Percentiles rank a stretch among this genome's conserved stretches.
phyloP scores from a whole-genome alignment of 2,329 filamentous ascomycete genomes.

The Venturia oleaginea region DNA sequence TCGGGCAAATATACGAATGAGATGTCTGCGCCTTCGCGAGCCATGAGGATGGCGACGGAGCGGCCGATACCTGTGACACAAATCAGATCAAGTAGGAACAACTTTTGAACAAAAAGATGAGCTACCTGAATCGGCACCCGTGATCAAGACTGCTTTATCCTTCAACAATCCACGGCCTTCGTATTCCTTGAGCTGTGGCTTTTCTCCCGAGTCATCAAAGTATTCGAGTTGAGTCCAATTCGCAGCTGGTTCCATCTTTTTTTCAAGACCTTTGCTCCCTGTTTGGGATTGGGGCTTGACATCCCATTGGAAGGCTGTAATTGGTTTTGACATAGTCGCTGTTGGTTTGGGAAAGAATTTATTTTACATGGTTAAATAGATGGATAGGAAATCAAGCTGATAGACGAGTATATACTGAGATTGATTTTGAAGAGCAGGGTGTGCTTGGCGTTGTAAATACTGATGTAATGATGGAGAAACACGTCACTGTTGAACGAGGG shows the following conservation, averaged over 20 bases:
- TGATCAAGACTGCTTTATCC: conserved; percentile 69
- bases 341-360: not conserved
- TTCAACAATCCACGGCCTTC: conserved; percentile 65
- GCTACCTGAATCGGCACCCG: conserved; percentile 70
- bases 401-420: not conserved
- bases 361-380: not conserved
- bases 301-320: conserved; percentile 20
- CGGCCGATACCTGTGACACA: conserved; percentile 37
- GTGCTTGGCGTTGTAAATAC: not conserved
- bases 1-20: conserved; percentile 47
- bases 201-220: conserved; percentile 22
- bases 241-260: conserved; percentile 23
- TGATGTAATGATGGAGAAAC: not conserved
- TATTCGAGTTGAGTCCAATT: conserved; percentile 26
- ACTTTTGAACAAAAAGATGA: conserved; percentile 15
- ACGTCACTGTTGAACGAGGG: not conserved
- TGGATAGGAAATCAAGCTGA: not conserved
- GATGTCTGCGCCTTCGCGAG: conserved; percentile 48
- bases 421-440: not conserved
- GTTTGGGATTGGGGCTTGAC: conserved; percentile 23
- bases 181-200: conserved; percentile 48
- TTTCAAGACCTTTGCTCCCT: conserved; percentile 24
- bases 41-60: conserved; percentile 46
- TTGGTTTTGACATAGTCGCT: conserved; percentile 11
- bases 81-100: too few relatives aligned